Conservation (phyloP, 2,329 filamentous ascomycete genomes). For the Apiospora aurea region DNA sequence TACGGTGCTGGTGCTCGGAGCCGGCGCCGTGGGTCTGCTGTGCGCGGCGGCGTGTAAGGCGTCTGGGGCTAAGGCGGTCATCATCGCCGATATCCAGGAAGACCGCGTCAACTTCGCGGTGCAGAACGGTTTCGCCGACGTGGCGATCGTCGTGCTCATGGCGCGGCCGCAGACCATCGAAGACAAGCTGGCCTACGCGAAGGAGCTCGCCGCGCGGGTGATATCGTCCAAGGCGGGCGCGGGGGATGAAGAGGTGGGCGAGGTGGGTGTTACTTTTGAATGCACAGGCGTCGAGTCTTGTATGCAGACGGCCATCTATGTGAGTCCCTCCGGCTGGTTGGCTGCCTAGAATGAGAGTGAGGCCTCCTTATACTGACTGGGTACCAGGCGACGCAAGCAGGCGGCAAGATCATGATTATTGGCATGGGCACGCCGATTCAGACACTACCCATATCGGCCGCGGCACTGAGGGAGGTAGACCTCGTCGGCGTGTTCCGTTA, state of each 20-base stretch:
- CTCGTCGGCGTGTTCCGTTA: constrained; percentile 82
- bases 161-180: constrained; percentile 56
- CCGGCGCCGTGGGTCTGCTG: constrained; percentile 67
- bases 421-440: constrained; percentile 82
- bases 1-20: constrained; percentile 63
- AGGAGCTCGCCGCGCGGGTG: constrained; percentile 55
- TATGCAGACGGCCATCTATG: constrained; percentile 77
- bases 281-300: constrained; percentile 82
- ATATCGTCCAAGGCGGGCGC: constrained; percentile 42
- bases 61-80: constrained; percentile 50
- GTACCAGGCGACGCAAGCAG: constrained; percentile 65
- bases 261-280: constrained; percentile 75
- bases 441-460: constrained; percentile 75
- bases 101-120: constrained; percentile 65
- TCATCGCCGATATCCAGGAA: constrained; percentile 64
- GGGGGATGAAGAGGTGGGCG: constrained; percentile 58
- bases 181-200: constrained; percentile 60
- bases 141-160: constrained; percentile 57
- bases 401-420: constrained; percentile 77
- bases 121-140: constrained; percentile 62
- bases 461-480: constrained; percentile 77
- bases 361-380: neutral
- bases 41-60: constrained; percentile 64
- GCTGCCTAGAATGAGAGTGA: neutral
- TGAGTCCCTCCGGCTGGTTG: constrained; percentile 43